These are phyloP conservation scores for Talaromyces borbonicus DNA, from an alignment of 495 filamentous ascomycete species.

Conservation along the genomic window DNA sequence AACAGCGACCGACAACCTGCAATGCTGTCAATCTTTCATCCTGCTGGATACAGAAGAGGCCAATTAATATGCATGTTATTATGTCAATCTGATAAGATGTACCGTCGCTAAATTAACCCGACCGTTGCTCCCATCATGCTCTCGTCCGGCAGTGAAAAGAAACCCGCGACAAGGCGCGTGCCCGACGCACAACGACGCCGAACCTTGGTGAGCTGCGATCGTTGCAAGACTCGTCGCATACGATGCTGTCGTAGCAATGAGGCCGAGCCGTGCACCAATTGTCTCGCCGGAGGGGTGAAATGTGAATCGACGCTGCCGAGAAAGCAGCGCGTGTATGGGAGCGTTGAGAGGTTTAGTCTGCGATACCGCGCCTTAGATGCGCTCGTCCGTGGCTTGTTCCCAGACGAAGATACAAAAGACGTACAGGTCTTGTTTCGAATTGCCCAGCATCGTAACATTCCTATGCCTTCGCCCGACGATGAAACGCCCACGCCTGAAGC, in stretches of 20 bases:
- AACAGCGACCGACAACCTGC: no score
- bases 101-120: neutral
- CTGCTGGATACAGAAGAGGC: neutral
- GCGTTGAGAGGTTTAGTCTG: conserved; percentile 37
- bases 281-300: conserved; percentile 21
- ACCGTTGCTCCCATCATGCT: neutral
- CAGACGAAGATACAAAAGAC: conserved; percentile 29
- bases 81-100: neutral
- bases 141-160: neutral
- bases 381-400: conserved; percentile 33
- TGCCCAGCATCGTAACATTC: conserved; percentile 11
- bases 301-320: conserved; percentile 37
- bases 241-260: conserved; percentile 4
- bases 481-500: conserved; percentile 4
- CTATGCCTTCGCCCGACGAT: conserved; percentile 4
- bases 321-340: conserved; percentile 40
- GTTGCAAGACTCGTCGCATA: conserved; percentile 6
- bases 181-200: neutral
- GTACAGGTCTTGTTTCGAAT: conserved; percentile 24
- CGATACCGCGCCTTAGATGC: conserved; percentile 36
- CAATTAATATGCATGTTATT: neutral
- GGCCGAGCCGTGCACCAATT: conserved; percentile 4
- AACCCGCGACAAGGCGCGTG: neutral
- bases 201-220: neutral
- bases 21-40: no score